Conservation (phyloP, 2,329 filamentous ascomycete species). For the Aspergillus vadensis region DNA sequence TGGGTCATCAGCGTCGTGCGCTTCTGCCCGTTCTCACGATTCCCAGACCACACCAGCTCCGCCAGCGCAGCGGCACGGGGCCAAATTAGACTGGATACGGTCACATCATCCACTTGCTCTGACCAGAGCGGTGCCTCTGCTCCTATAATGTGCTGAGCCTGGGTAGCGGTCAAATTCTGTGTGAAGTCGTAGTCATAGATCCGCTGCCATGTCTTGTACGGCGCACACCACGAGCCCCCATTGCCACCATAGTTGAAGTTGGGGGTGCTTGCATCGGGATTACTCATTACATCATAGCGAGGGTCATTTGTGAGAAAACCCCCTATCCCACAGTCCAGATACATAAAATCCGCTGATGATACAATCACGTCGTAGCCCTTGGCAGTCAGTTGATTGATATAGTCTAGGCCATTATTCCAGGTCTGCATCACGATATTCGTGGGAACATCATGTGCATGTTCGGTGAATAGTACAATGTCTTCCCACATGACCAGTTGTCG, state of each 20-base stretch:
- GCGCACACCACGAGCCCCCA: slow-evolving; percentile 60
- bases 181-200: slow-evolving; percentile 63
- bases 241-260: slow-evolving; percentile 59
- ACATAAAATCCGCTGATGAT: slow-evolving; percentile 58
- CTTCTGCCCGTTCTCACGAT: slow-evolving; percentile 52
- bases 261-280: slow-evolving; percentile 49
- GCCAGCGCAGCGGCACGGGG: slow-evolving; percentile 59
- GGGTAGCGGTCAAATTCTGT: slow-evolving; percentile 47
- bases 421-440: slow-evolving; percentile 57
- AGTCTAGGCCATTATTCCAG: slow-evolving; percentile 57
- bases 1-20: slow-evolving; percentile 57
- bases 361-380: slow-evolving; percentile 58
- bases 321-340: slow-evolving; percentile 59
- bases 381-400: slow-evolving; percentile 55
- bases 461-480: slow-evolving; percentile 51
- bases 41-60: slow-evolving; percentile 60
- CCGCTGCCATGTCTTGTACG: slow-evolving; percentile 63
- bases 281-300: slow-evolving; percentile 57
- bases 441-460: slow-evolving; percentile 51
- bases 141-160: slow-evolving; percentile 56
- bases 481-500: slow-evolving; percentile 62
- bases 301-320: slow-evolving; percentile 59
- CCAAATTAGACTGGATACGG: slow-evolving; percentile 56
- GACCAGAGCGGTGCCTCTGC: slow-evolving; percentile 56
- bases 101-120: slow-evolving; percentile 58